These are phyloP conservation scores for Blepharisma japonicum DNA, from an alignment of 73 alveolate species.

Conservation along the genomic window DNA sequence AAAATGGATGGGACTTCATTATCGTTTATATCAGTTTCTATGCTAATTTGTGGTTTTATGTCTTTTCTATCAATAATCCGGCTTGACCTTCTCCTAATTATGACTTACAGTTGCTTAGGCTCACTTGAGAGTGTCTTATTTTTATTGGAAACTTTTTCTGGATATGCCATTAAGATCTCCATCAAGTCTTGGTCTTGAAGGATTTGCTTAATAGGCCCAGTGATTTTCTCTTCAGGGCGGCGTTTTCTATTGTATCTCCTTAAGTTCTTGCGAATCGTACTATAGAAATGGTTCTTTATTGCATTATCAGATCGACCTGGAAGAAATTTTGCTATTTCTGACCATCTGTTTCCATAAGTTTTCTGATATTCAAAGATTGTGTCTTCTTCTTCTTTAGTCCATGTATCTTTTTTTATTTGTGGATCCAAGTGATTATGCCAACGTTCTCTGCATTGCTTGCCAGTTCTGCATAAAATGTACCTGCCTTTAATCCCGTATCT, in stretches of 20 bases:
- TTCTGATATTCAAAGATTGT: constrained; percentile 57
- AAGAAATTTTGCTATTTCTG: constrained; percentile 56
- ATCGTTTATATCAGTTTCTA: too few relatives aligned
- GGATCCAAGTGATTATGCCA: constrained; percentile 72
- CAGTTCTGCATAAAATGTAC: neutral
- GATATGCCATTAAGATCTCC: neutral
- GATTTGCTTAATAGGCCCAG: neutral
- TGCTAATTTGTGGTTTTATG: too few relatives aligned
- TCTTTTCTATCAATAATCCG: too few relatives aligned
- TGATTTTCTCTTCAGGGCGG: neutral
- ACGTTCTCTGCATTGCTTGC: constrained; percentile 59
- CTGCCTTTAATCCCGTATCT: neutral
- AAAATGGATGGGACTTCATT: too few relatives aligned
- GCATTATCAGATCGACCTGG: constrained; percentile 76
- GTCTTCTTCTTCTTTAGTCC: constrained; percentile 78
- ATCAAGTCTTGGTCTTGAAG: neutral
- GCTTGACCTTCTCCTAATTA: constrained; percentile 6
- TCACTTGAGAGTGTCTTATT: neutral
- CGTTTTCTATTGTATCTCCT: neutral
- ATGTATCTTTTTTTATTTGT: constrained; percentile 50
- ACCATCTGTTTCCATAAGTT: constrained; percentile 71
- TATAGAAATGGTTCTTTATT: constrained; percentile 67
- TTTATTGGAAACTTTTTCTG: neutral
- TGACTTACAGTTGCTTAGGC: neutral
- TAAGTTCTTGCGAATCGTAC: constrained; percentile 52